Conservation (phyloP, 768 basidiomycete genomes). For the Trametes elegans region DNA sequence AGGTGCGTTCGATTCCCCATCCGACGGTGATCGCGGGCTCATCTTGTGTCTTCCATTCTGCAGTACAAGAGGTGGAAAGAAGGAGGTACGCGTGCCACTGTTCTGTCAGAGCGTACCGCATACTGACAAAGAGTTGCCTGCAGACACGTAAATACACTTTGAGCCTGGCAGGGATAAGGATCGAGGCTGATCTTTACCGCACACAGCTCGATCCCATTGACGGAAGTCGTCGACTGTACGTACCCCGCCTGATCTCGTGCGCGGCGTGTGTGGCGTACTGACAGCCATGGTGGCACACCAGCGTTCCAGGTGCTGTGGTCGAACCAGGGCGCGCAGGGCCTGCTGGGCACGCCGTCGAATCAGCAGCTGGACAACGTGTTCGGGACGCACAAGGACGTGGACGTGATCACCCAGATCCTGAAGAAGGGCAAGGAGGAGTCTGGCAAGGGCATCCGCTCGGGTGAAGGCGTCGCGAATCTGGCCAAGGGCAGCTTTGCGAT, state of each 20-base stretch:
- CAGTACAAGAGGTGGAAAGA: slow-evolving; percentile 79
- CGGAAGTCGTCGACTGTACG: slow-evolving; percentile 83
- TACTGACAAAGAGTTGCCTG: slow-evolving; percentile 15
- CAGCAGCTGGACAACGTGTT: slow-evolving; percentile 81
- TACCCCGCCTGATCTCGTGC: slow-evolving; percentile 6
- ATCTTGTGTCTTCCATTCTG: not conserved
- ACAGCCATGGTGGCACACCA: slow-evolving; percentile 30
- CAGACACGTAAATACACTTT: slow-evolving; percentile 59
- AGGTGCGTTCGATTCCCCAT: slow-evolving; percentile 43
- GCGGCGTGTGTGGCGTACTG: not conserved
- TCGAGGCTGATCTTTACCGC: not conserved
- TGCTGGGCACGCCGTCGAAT: slow-evolving; percentile 70
- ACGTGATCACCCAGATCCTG: slow-evolving; percentile 59
- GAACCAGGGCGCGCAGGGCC: slow-evolving; percentile 74
- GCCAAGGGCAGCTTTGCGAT: slow-evolving; percentile 35
- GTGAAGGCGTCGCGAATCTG: slow-evolving; percentile 22
- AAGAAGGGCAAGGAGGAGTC: slow-evolving; percentile 60
- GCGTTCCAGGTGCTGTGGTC: slow-evolving; percentile 75
- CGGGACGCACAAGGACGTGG: slow-evolving; percentile 59
- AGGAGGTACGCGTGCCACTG: slow-evolving; percentile 55
- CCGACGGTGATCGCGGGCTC: not conserved
- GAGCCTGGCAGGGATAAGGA: no score
- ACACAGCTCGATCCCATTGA: slow-evolving; percentile 61
- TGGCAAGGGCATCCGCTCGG: slow-evolving; percentile 43
- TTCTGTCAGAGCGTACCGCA: slow-evolving; percentile 6